A percentile compares a stretch with the other conserved stretches of the same genome.
Conservation (phyloP, 768 basidiomycete species). For the Suillus ampliporus region DNA sequence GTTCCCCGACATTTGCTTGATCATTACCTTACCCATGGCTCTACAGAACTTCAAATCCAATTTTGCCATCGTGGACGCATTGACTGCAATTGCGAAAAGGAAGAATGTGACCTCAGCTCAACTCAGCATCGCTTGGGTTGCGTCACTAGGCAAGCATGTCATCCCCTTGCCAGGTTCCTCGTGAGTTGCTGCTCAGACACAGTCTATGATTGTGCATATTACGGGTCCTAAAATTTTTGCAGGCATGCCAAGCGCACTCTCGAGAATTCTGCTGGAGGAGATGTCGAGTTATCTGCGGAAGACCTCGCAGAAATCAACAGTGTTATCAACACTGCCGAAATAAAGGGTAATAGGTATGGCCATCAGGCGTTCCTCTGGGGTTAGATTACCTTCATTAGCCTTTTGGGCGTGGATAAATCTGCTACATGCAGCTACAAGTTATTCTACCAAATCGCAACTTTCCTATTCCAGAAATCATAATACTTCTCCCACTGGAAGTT, state of each 20-base stretch:
- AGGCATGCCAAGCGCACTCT: constrained; percentile 45
- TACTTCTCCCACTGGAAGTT: no score
- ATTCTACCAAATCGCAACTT: no score
- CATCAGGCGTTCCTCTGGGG: constrained; percentile 38
- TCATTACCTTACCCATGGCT: neutral
- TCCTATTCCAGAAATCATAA: no score
- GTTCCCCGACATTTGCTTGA: constrained; percentile 19
- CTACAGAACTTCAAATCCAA: constrained; percentile 47
- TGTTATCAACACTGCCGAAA: constrained; percentile 38
- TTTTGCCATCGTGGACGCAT: constrained; percentile 47
- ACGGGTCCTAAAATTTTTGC: constrained; percentile 3
- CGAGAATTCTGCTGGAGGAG: constrained; percentile 51
- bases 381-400: constrained; percentile 19
- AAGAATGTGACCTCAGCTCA: constrained; percentile 50
- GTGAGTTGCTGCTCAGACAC: constrained; percentile 31
- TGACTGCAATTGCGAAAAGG: constrained; percentile 46
- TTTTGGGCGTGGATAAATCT: no score
- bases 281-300: constrained; percentile 44
- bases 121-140: constrained; percentile 52
- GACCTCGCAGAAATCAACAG: constrained; percentile 49
- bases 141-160: constrained; percentile 44
- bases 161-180: constrained; percentile 59
- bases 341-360: constrained; percentile 48
- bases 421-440: no score
- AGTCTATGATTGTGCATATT: neutral